Conservation (phyloP, 495 filamentous ascomycete species). For the Talaromyces borbonicus region DNA sequence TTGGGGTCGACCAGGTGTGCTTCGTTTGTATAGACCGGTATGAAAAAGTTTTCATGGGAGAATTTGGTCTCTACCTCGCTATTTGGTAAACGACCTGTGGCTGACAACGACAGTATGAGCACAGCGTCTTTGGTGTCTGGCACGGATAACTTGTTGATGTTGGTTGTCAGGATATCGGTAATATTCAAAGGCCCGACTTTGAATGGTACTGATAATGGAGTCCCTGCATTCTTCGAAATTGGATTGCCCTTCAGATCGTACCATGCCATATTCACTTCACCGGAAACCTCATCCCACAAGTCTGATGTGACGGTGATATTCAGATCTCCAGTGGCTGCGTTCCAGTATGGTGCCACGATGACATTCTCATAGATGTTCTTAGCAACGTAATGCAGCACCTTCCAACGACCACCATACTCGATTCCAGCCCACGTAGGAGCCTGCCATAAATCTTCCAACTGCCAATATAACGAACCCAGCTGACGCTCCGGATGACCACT, state of each 20-base stretch:
- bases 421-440: constrained; percentile 58
- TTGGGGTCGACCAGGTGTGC: constrained; percentile 47
- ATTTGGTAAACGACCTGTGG: constrained; percentile 45
- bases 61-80: constrained; percentile 31
- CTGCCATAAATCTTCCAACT: constrained; percentile 62
- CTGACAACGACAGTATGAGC: constrained; percentile 45
- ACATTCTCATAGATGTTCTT: constrained; percentile 52
- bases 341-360: constrained; percentile 54
- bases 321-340: constrained; percentile 42
- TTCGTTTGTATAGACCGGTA: constrained; percentile 41
- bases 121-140: constrained; percentile 36
- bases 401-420: constrained; percentile 57
- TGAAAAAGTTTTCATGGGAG: constrained; percentile 48
- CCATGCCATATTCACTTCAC: constrained; percentile 30
- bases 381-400: constrained; percentile 50
- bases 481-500: constrained; percentile 50
- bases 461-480: constrained; percentile 58
- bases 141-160: constrained; percentile 24
- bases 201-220: constrained; percentile 29
- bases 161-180: constrained; percentile 40
- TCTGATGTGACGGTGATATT: constrained; percentile 48
- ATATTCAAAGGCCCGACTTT: constrained; percentile 52
- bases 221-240: constrained; percentile 21
- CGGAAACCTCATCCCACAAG: constrained; percentile 27
- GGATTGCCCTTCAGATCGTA: constrained; percentile 28